Base-by-base conservation (phyloP, 495 filamentous ascomycete genomes). In the Trichoderma virens region DNA sequence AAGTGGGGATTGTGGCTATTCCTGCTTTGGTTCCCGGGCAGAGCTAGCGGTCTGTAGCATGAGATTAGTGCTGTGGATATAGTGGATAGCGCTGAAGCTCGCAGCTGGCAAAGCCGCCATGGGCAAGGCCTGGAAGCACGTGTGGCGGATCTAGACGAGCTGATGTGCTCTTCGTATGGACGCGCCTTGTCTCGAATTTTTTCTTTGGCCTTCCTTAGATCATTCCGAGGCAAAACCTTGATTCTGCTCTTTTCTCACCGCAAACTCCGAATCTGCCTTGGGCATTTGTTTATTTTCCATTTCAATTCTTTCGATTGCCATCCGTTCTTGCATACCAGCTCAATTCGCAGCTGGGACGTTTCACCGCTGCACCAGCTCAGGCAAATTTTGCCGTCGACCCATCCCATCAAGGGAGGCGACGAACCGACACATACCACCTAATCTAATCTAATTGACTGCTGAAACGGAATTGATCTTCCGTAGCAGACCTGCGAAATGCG, bases 401-500 rank as follows among this genome's bases (percentile, higher is more conserved):
- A 41, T 18, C 14, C 38, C 13, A 41, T 41, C 38, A n/a, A 18
- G 3, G 5, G 11, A 13, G 38, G 38, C 14, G 5, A 41, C 38
- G 38, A 11, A 18, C 11, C 11, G 38, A 18, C 38, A 18, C 14
- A 16, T 41, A 18, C n/a, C n/a, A n/a, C n/a, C n/a, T n/a, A n/a
- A n/a, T n/a, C n/a, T n/a, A n/a, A n/a, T n/a, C n/a, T n/a, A n/a
- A n/a, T n/a, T n/a, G n/a, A n/a, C n/a, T n/a, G n/a, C n/a, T n/a
- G n/a, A n/a, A n/a, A n/a, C n/a, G n/a, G n/a, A n/a, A n/a, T n/a
- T n/a, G n/a, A n/a, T n/a, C n/a, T n/a, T n/a, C n/a, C n/a, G n/a
- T n/a, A n/a, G n/a, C n/a, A n/a, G n/a, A n/a, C 27, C 35, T 20
- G 54, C 70, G 84, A 38, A 60, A 98, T 98, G 94, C 87, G 90